Percentiles rank a stretch among this genome's conserved stretches.
phyloP scores from a whole-genome alignment of 495 filamentous ascomycete genomes.

The Aspergillus indologenus region DNA sequence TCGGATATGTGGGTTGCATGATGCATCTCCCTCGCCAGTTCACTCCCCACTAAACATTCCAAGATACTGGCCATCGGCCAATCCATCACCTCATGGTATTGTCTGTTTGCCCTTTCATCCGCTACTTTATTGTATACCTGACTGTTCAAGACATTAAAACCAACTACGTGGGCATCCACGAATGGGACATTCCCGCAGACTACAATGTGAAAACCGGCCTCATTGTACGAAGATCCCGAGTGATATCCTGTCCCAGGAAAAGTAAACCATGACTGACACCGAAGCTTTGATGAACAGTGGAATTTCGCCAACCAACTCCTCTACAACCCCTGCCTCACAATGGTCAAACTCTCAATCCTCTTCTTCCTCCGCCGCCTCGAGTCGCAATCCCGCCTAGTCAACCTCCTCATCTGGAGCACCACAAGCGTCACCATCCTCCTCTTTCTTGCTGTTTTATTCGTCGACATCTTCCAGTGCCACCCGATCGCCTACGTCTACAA shows the following conservation, averaged over 20 bases:
- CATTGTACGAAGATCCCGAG: slow-evolving; percentile 17
- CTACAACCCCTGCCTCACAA: slow-evolving; percentile 61
- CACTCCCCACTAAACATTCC: no score
- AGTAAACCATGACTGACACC: background rate
- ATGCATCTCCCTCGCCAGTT: background rate
- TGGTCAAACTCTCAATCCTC: slow-evolving; percentile 56
- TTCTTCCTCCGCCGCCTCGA: slow-evolving; percentile 50
- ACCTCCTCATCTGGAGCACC: slow-evolving; percentile 38
- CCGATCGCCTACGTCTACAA: slow-evolving; percentile 44
- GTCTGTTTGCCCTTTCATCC: slow-evolving; percentile 13
- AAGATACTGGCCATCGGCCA: slow-evolving; percentile 25
- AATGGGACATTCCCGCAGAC: slow-evolving; percentile 39
- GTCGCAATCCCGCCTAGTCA: slow-evolving; percentile 31
- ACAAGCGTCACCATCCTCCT: slow-evolving; percentile 48
- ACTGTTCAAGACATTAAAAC: slow-evolving; percentile 45
- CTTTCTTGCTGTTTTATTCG: slow-evolving; percentile 53
- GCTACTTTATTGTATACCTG: background rate
- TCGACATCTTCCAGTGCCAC: slow-evolving; percentile 56
- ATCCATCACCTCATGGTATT: slow-evolving; percentile 31
- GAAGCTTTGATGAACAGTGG: slow-evolving; percentile 16
- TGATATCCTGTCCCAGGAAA: background rate
- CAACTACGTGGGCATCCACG: slow-evolving; percentile 50
- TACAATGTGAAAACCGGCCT: slow-evolving; percentile 18
- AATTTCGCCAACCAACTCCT: slow-evolving; percentile 57
- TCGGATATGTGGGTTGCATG: slow-evolving; percentile 21